Conservation (phyloP, 1,284 basidiomycete species). For the Cryptococcus sp. region DNA sequence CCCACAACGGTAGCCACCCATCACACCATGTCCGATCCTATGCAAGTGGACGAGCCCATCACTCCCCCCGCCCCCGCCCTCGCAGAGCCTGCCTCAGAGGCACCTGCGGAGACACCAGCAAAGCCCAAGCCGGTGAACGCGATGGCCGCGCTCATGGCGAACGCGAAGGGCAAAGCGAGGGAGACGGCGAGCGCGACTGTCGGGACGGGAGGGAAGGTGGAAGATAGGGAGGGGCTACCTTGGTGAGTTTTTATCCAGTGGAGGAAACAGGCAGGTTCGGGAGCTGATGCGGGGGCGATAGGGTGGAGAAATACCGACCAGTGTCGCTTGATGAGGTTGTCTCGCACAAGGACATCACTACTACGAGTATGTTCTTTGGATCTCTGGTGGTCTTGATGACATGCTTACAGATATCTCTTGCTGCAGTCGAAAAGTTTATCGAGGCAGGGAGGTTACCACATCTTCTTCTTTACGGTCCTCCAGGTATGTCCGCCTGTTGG, state of each 20-base stretch:
- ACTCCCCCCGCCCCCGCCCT: no score
- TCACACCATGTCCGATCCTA: no score
- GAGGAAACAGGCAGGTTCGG: neutral
- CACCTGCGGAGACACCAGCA: neutral
- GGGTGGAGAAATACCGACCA: slow-evolving; percentile 95
- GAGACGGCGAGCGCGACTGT: slow-evolving; percentile 21
- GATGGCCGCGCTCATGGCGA: slow-evolving; percentile 45
- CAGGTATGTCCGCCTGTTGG: slow-evolving; percentile 53
- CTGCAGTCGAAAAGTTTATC: slow-evolving; percentile 91
- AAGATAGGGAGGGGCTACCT: slow-evolving; percentile 46
- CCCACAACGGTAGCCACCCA: no score
- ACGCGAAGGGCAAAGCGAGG: slow-evolving; percentile 44
- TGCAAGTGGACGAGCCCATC: no score
- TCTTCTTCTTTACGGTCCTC: slow-evolving; percentile 95
- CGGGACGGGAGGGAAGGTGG: slow-evolving; percentile 17
- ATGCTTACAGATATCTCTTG: slow-evolving; percentile 10
- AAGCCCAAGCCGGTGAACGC: slow-evolving; percentile 31
- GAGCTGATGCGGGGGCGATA: slow-evolving; percentile 43
- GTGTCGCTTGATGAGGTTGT: slow-evolving; percentile 85
- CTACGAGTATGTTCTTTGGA: slow-evolving; percentile 66
- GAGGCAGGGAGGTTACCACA: slow-evolving; percentile 92
- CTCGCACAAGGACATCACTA: slow-evolving; percentile 88
- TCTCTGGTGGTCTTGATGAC: neutral
- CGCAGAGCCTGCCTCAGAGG: no score
- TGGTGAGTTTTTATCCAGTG: slow-evolving; percentile 33